phyloP scores from a whole-genome alignment of 2,329 filamentous ascomycete species.

The Fusarium sp. region DNA sequence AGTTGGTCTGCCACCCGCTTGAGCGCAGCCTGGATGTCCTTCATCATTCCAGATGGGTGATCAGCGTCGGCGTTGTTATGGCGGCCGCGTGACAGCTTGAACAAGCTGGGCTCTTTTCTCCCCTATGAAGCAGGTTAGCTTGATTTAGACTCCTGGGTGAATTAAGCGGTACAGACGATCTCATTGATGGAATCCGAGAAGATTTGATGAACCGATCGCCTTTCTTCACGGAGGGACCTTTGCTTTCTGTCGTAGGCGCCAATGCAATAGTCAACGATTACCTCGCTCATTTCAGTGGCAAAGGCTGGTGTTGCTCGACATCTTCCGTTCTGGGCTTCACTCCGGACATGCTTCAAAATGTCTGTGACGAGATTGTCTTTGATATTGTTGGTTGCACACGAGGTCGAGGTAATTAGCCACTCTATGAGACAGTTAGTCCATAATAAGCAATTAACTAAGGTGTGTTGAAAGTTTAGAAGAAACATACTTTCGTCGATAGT shows the following conservation, averaged over 20 bases:
- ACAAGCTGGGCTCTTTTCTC: not conserved
- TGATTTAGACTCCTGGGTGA: fast-evolving
- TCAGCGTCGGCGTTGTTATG: fast-evolving
- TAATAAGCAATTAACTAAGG: not conserved
- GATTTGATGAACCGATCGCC: not conserved
- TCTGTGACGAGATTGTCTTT: not conserved
- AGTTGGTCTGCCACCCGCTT: fast-evolving
- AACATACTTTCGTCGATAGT: conserved; percentile 20
- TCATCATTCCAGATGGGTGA: not conserved
- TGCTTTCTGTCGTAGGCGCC: conserved; percentile 13
- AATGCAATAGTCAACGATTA: conserved; percentile 31
- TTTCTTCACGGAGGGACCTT: not conserved
- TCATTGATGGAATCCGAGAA: not conserved
- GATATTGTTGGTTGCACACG: not conserved
- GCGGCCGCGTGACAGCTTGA: not conserved
- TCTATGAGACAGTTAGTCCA: not conserved
- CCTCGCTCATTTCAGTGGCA: conserved; percentile 18
- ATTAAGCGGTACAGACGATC: not conserved
- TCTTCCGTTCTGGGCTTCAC: not conserved
- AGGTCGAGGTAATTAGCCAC: conserved; percentile 6
- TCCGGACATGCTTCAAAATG: not conserved
- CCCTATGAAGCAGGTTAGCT: not conserved
- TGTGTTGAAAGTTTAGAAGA: fast-evolving
- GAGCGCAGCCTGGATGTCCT: not conserved
- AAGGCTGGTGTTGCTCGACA: not conserved